Base-by-base conservation (phyloP, 2,329 filamentous ascomycete genomes). In the Penicillium sp. region DNA sequence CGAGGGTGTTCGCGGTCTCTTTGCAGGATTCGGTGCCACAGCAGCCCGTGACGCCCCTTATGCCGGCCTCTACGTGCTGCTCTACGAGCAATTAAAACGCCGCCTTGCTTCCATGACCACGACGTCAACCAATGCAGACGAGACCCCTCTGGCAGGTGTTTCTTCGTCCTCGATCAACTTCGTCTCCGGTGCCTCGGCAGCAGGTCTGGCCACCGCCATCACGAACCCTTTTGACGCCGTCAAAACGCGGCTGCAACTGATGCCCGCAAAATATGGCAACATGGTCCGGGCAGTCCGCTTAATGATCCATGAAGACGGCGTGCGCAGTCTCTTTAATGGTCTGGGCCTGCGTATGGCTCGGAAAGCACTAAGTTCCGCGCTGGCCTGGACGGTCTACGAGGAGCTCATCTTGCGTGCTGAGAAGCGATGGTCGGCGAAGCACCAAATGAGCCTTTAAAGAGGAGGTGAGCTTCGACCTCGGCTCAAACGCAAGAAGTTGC, bases 221-320 rank as follows among this genome's bases (percentile, higher is more conserved):
- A 97, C 95, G 9, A 99, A 99, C 74, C 95, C 95, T 0, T 98
- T 98, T 70, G 95, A 99, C 76, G 92, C 92, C 0, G 88, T 98
- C 75, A 99, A 99, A 80, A 99, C 95, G 22, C 82, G 95, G 51
- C 87, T 99, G 66, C 95, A 99, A 78, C 82, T 99, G 36, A 91
- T 96, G 80, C 95, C 95, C 3, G 82, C 81, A 6, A 83, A 85
- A 58, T 99, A 98, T 72, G 82, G 83, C 36, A 97, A 98, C 70
- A 91, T 94, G 83, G 76, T 90, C 65, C 87, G 90, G 61, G 92
- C 93, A 0, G 87, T 84, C 41, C 84, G 82, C 69, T 83, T 87
- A 71, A 96, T 99, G 89, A 74, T 98, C 4, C 77, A 79, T 1
- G 89, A 96, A 68, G 94, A 97, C 63, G 94, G 94, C 0, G 67